These are phyloP conservation scores for Tolypocladium guangdongense DNA, from an alignment of 2,329 filamentous ascomycete genomes.

Conservation along the genomic window DNA sequence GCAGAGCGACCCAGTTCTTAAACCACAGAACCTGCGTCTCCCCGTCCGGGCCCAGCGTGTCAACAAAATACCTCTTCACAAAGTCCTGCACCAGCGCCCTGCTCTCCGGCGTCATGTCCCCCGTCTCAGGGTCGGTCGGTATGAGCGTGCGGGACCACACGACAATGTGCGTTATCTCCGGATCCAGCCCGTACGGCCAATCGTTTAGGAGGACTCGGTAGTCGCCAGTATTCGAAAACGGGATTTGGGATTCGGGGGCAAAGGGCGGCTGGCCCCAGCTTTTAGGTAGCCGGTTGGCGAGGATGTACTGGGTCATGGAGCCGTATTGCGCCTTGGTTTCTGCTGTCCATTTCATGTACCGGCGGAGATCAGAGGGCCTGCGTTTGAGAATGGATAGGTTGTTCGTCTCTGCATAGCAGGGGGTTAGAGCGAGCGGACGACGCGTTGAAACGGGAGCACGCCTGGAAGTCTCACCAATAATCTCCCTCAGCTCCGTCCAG, in stretches of 20 bases:
- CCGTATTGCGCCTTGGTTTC: conserved; percentile 63
- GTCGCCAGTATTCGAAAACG: conserved; percentile 44
- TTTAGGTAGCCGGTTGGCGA: conserved; percentile 56
- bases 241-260: conserved; percentile 34
- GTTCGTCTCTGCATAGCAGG: conserved; percentile 32
- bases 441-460: not conserved
- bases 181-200: conserved; percentile 77
- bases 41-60: conserved; percentile 39
- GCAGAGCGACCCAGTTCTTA: conserved; percentile 84
- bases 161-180: conserved; percentile 66
- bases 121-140: conserved; percentile 56
- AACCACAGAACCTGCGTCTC: conserved; percentile 63
- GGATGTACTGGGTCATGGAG: conserved; percentile 67
- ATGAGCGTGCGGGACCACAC: conserved; percentile 84
- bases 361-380: conserved; percentile 66
- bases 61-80: conserved; percentile 57
- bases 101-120: conserved; percentile 61
- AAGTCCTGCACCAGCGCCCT: conserved; percentile 55
- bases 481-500: conserved; percentile 61
- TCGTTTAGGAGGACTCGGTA: conserved; percentile 74
- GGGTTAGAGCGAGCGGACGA: not conserved
- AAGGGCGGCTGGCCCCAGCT: conserved; percentile 55
- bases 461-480: conserved; percentile 43
- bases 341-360: conserved; percentile 68
- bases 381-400: conserved; percentile 67